These are phyloP conservation scores for Blattamonas nauphoetae DNA, from an alignment of 78 protist species.

Conservation along the genomic window DNA sequence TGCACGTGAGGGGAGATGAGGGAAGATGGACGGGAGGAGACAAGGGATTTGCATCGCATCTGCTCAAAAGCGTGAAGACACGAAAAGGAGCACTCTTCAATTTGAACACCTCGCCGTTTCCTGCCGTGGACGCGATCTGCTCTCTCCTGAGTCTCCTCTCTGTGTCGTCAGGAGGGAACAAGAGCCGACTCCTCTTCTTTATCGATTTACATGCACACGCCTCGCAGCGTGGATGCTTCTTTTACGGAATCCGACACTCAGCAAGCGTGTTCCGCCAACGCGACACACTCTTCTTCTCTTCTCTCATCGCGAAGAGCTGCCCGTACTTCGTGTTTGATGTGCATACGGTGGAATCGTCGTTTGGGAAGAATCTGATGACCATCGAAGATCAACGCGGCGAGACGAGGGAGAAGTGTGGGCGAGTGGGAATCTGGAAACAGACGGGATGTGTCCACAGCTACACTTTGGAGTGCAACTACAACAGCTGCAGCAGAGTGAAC, in stretches of 20 bases:
- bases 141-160: too few species aligned
- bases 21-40: too few species aligned
- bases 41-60: background rate
- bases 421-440: background rate
- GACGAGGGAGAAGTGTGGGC: background rate
- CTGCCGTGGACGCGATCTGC: too few species aligned
- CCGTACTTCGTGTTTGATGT: too few species aligned
- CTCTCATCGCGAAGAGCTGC: background rate
- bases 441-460: background rate
- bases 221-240: background rate
- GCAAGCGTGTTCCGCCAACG: background rate
- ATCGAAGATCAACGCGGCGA: background rate
- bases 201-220: slow-evolving; percentile 31
- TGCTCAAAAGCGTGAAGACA: background rate
- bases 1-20: background rate
- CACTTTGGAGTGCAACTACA: background rate
- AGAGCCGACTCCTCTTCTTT: background rate
- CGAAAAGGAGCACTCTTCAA: background rate
- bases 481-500: too few species aligned
- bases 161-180: background rate
- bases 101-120: background rate
- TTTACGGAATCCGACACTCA: slow-evolving; percentile 15
- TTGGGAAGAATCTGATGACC: background rate
- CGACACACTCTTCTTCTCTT: background rate
- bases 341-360: background rate